Evolutionary conservation across 2,329 filamentous ascomycete genomes (phyloP), one percentile per base, ranked within the genome.

Genomic region (Ascochyta rabiei): DNA sequence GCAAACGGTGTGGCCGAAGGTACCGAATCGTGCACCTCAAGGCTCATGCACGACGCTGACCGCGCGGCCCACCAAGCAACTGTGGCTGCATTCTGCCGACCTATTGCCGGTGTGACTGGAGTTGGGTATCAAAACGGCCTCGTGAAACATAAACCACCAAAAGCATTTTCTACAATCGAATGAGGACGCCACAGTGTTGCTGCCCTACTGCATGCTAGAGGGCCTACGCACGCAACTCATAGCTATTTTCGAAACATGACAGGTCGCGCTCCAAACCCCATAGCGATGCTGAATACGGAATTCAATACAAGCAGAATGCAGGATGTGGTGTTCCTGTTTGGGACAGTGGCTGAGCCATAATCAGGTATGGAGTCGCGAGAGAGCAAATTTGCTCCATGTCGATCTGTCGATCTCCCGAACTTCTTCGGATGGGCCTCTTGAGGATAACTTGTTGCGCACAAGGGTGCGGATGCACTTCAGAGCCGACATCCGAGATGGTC

Each of bases 361-460:
- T 8, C 26, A 44, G 28, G 38, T 21, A 9, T 33, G 30, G 5
- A 5, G 10, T 30, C 12, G 28, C 28, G 13, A 30, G 6, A 30
- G 34, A 26, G 24, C 34, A 45, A 41, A 51, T 39, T 34, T 31
- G 48, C 46, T 48, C 46, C 54, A 44, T 15, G 28, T 21, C 42
- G 46, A 57, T 50, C n/a, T 30, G 50, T 60, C 57, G 51, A 62
- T 62, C 50, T 60, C 59, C 59, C 59, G 59, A 62, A 35, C 41
- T 43, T 34, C 37, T 42, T 62, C 45, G 57, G 54, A 21, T 23
- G 18, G 21, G 6, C 13, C 26, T 24, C 24, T 16, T 30, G 30
- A 28, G 30, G 37, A 21, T 35, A 37, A 21, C 16, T 38, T 31
- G 38, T 33, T 16, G 38, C n/a, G 24, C 31, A 13, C 48, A 48